Evolutionary conservation across 2,329 filamentous ascomycete species (phyloP), one percentile per base, ranked within the genome.

Genomic region (Colletotrichum sp.): DNA sequence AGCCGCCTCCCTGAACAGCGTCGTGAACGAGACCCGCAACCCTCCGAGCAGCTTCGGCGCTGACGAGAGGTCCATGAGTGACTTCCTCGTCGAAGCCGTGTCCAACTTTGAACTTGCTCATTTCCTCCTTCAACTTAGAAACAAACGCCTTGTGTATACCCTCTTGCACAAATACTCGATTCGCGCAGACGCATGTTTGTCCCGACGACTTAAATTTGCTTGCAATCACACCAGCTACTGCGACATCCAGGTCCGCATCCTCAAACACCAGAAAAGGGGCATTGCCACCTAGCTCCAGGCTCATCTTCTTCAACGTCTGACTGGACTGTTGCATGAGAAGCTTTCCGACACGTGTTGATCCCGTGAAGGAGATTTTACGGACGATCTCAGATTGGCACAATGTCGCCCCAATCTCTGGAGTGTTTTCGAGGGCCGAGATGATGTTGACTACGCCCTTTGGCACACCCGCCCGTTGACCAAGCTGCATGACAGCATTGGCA

Each of bases 251-350:
- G 82, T 99, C 95, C 24, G 96, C 95, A 81, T 99, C 96, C 81
- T 99, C 96, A 82, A 99, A 99, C 36, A 99, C 95, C 79, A 99
- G 98, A 83, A 98, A 98, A 2, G 96, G 96, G 0, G 96, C 95
- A 83, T 99, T 99, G 64, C 96, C 97, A 70, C 96, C 96, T 2
- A 99, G 93, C 84, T 99, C 96, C 84, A 98, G 94, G 0, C 95
- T 97, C 59, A 93, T 83, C 79, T 92, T 91, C 90, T 99, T 99
- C 79, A 98, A 87, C 0, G 96, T 98, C 55, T 91, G 90, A 0
- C 96, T 92, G 13, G 94, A 93, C 85, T 98, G 96, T 87, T 95
- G 94, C 96, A 98, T 98, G 71, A 99, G 91, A 9, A 93, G 88
- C 83, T 93, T 93, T 44, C 92, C 92, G 52, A 94, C 92, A 62